phyloP scores from a whole-genome alignment of 192 early-diverging fungal species.

The Geranomyces michiganensis region DNA sequence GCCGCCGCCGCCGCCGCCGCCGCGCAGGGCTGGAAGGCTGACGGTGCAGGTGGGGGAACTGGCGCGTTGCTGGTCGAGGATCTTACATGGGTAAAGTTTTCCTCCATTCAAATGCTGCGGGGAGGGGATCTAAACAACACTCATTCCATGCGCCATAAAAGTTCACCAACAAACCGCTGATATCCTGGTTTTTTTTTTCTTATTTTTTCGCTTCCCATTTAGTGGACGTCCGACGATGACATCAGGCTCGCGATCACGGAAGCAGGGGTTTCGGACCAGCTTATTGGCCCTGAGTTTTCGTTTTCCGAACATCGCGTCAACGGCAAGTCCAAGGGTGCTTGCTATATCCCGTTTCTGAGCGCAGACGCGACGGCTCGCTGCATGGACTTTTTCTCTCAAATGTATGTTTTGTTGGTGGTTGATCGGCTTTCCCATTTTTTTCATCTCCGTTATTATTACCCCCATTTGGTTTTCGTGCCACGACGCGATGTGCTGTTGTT shows the following conservation, averaged over 20 bases:
- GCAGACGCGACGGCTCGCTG: constrained; percentile 21
- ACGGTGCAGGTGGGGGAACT: constrained; percentile 11
- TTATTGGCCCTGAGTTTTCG: constrained; percentile 28
- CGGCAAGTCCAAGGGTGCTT: constrained; percentile 46
- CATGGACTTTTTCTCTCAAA: constrained; percentile 39
- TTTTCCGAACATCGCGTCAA: constrained; percentile 41
- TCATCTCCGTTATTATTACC: not conserved
- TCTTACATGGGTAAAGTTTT: constrained; percentile 36
- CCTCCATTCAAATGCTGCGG: not conserved
- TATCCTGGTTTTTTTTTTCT: not conserved
- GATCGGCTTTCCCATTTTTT: not conserved
- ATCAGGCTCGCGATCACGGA: constrained; percentile 27
- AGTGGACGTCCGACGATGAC: constrained; percentile 44
- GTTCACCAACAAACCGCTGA: not conserved
- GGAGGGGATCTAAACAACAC: not conserved
- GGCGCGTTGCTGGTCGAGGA: constrained; percentile 28
- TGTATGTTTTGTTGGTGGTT: constrained; percentile 38
- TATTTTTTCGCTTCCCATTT: not conserved
- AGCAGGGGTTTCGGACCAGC: constrained; percentile 30
- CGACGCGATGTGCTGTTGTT: not conserved
- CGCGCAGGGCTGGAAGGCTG: not conserved
- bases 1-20: not conserved
- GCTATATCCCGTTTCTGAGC: constrained; percentile 38
- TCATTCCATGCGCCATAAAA: not conserved
- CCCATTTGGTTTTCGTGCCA: no score